A percentile compares a stretch with the other conserved stretches of the same genome.
These are phyloP conservation scores for Fusarium pseudoanthophilum DNA, from an alignment of 2,329 filamentous ascomycete genomes.

Conservation along the genomic window DNA sequence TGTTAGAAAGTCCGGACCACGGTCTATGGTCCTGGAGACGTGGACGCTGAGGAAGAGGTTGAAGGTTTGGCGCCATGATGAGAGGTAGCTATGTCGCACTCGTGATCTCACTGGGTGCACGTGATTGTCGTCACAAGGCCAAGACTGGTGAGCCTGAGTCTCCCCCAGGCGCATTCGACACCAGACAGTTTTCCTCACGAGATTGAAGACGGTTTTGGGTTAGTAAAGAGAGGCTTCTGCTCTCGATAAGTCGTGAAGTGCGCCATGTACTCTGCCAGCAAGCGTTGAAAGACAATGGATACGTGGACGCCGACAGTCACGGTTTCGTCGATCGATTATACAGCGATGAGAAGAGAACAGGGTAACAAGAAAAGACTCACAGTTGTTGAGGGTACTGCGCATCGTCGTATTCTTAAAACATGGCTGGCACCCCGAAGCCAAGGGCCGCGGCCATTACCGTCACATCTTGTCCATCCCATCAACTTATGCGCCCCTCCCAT, in stretches of 20 bases:
- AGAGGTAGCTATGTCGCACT: background rate
- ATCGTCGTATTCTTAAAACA: slow-evolving; percentile 39
- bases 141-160: slow-evolving; percentile 16
- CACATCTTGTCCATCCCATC: slow-evolving; percentile 26
- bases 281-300: background rate
- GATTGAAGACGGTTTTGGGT: slow-evolving; percentile 10
- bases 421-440: slow-evolving; percentile 8
- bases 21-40: slow-evolving; percentile 55
- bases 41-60: slow-evolving; percentile 50
- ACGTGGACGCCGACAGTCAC: background rate
- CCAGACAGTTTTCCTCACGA: slow-evolving; percentile 11
- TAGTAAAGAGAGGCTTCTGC: slow-evolving; percentile 15
- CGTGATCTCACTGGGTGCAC: slow-evolving; percentile 42
- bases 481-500: slow-evolving; percentile 29
- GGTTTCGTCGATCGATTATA: background rate
- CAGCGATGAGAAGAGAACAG: background rate
- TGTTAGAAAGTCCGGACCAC: slow-evolving; percentile 61
- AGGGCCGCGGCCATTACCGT: slow-evolving; percentile 2
- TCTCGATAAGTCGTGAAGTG: slow-evolving; percentile 5
- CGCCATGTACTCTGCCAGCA: slow-evolving; percentile 34
- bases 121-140: slow-evolving; percentile 45
- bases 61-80: slow-evolving; percentile 41
- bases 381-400: slow-evolving; percentile 1
- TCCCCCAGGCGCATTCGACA: slow-evolving; percentile 1
- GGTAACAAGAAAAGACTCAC: slow-evolving; percentile 8